Conservation (phyloP, 805 yeast genomes). For the Zygosaccharomyces kombuchaensis region DNA sequence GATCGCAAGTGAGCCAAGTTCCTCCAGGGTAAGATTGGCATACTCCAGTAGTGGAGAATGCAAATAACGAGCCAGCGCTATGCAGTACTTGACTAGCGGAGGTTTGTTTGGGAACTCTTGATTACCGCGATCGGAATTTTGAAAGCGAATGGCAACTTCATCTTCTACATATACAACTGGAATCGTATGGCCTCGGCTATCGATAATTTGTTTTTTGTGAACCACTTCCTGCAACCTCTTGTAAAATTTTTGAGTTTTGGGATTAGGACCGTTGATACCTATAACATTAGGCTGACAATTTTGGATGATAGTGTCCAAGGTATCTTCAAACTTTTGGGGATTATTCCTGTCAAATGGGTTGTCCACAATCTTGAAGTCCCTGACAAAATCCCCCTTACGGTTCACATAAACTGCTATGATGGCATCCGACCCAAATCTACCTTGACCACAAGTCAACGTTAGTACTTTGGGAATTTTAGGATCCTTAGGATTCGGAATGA, state of each 20-base stretch:
- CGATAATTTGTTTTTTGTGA: constrained; percentile 51
- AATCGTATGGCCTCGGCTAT: constrained; percentile 51
- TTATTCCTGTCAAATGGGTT: constrained; percentile 50
- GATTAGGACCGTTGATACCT: constrained; percentile 84
- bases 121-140: constrained; percentile 68
- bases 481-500: constrained; percentile 69
- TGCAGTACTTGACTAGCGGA: constrained; percentile 72
- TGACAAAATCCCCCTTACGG: constrained; percentile 74
- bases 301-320: constrained; percentile 55
- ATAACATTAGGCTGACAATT: constrained; percentile 81
- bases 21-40: constrained; percentile 65
- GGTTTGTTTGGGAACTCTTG: constrained; percentile 83
- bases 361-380: constrained; percentile 72
- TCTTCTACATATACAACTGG: constrained; percentile 82
- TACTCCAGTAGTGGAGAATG: constrained; percentile 94
- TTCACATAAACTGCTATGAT: constrained; percentile 75
- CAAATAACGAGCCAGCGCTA: constrained; percentile 84
- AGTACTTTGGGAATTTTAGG: constrained; percentile 85
- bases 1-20: constrained; percentile 62
- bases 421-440: constrained; percentile 75
- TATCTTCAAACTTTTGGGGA: constrained; percentile 60
- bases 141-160: constrained; percentile 87
- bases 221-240: constrained; percentile 55
- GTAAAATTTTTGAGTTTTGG: constrained; percentile 58
- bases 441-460: constrained; percentile 82